Conservation (phyloP, 2,329 filamentous ascomycete genomes). For the Fusarium robinianum region DNA sequence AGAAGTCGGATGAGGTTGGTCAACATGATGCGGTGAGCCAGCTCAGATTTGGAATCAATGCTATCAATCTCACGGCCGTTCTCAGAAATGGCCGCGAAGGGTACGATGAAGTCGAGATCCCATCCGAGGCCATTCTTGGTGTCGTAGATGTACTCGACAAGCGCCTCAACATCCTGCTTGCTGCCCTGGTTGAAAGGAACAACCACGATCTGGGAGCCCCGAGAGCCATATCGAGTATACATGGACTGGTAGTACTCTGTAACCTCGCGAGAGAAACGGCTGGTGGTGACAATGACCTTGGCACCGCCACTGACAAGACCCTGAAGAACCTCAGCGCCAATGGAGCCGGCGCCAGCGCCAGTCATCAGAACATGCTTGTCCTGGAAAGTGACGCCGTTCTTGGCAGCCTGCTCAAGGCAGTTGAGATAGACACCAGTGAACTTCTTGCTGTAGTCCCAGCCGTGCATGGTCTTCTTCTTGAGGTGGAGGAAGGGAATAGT, state of each 20-base stretch:
- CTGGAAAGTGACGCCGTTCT: conserved; percentile 84
- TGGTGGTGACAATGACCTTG: conserved; percentile 95
- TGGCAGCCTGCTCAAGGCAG: conserved; percentile 86
- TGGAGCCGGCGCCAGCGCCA: conserved; percentile 95
- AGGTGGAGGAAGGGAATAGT: conserved; percentile 97
- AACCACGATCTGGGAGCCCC: conserved; percentile 94
- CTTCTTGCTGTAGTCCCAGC: conserved; percentile 99
- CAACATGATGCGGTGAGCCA: conserved; percentile 98
- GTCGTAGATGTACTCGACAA: conserved; percentile 96
- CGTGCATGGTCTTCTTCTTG: conserved; percentile 89
- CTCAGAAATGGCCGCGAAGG: conserved; percentile 96
- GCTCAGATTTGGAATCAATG: conserved; percentile 96
- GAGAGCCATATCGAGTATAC: conserved; percentile 92
- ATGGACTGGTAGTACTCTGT: conserved; percentile 99
- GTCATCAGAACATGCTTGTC: conserved; percentile 98
- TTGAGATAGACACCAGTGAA: conserved; percentile 92
- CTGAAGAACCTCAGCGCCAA: conserved; percentile 94
- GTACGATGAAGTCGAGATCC: conserved; percentile 95
- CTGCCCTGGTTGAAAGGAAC: conserved; percentile 99
- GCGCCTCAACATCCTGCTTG: conserved; percentile 94
- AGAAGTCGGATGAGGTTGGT: conserved; percentile 94
- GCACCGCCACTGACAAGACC: conserved; percentile 95
- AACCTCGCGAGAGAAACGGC: conserved; percentile 93
- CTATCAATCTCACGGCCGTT: conserved; percentile 96
- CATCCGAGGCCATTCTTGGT: conserved; percentile 94